Evolutionary conservation across 768 basidiomycete genomes (phyloP).

Genomic region (Panaeolus cyanescens): DNA sequence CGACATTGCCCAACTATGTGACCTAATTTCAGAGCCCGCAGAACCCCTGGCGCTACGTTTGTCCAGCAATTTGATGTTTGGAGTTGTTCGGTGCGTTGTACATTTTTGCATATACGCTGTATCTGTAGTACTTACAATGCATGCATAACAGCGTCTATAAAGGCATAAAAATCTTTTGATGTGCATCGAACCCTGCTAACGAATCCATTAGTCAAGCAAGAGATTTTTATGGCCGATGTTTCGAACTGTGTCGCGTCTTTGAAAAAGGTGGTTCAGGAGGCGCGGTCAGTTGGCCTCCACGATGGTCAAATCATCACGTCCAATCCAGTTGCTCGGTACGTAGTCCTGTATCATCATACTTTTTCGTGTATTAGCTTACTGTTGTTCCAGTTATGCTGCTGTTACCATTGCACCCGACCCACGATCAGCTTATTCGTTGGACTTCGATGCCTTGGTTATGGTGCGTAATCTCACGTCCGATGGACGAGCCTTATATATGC

Average conservation of each 20-base stretch:
- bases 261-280: slow-evolving; percentile 76
- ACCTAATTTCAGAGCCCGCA: slow-evolving; percentile 75
- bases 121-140: neutral
- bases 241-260: slow-evolving; percentile 74
- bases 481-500: neutral
- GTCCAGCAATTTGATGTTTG: slow-evolving; percentile 88
- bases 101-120: neutral
- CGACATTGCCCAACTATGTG: slow-evolving; percentile 81
- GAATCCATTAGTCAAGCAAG: slow-evolving; percentile 67
- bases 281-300: slow-evolving; percentile 44
- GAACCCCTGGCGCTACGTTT: slow-evolving; percentile 87
- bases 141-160: slow-evolving; percentile 40
- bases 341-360: neutral
- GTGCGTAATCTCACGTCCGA: slow-evolving; percentile 36
- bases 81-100: slow-evolving; percentile 70
- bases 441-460: slow-evolving; percentile 66
- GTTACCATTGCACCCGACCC: slow-evolving; percentile 58
- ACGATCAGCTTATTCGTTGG: slow-evolving; percentile 46
- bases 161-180: slow-evolving; percentile 26
- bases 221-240: slow-evolving; percentile 81
- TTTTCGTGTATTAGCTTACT: slow-evolving; percentile 4
- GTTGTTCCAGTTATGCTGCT: slow-evolving; percentile 43
- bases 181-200: neutral
- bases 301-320: slow-evolving; percentile 70
- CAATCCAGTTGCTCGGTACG: slow-evolving; percentile 65